Conservation (phyloP, 2,329 filamentous ascomycete species). For the Cercospora sp. region DNA sequence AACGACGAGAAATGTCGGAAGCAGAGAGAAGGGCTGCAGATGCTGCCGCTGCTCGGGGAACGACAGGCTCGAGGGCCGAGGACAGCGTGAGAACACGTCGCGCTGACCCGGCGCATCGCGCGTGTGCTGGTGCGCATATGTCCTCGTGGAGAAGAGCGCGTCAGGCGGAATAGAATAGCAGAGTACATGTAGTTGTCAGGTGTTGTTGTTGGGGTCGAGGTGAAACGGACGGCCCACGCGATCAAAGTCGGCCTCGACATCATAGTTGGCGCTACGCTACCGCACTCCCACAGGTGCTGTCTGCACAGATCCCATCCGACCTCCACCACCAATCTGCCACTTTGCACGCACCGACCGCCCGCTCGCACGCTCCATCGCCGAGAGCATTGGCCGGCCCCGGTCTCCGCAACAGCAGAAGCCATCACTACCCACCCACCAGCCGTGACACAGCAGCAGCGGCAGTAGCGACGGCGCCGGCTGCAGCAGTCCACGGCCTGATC, state of each 20-base stretch:
- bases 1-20: background rate
- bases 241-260: background rate
- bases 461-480: slow-evolving; percentile 1
- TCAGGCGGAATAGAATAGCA: background rate
- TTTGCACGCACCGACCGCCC: slow-evolving; percentile 2
- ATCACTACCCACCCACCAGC: background rate
- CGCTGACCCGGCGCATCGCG: background rate
- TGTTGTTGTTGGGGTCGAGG: background rate
- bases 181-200: background rate
- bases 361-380: slow-evolving; percentile 1
- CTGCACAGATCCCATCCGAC: background rate
- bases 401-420: background rate
- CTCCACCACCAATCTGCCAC: background rate
- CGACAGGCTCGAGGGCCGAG: background rate
- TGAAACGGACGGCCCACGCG: slow-evolving; percentile 1
- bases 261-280: background rate
- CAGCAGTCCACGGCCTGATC: slow-evolving; percentile 7
- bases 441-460: slow-evolving; percentile 12
- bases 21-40: background rate
- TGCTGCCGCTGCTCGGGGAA: background rate
- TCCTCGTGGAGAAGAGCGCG: background rate
- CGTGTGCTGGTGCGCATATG: background rate
- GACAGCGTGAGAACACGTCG: background rate
- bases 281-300: background rate
- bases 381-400: slow-evolving; percentile 1